phyloP scores from a whole-genome alignment of 179 eudicot genomes.

The Silene coronaria region DNA sequence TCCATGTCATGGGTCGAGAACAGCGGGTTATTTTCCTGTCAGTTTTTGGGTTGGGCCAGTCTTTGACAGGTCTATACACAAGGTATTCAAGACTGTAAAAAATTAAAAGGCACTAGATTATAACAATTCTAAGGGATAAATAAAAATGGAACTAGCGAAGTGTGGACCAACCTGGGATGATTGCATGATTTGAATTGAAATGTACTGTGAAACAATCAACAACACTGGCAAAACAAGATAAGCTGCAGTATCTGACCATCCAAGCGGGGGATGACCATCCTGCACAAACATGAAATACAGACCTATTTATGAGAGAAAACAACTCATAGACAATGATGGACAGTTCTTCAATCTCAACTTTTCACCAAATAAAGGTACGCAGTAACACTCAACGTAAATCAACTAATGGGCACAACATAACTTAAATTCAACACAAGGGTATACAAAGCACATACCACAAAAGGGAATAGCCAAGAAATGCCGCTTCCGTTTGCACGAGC shows the following conservation, averaged over 20 bases:
- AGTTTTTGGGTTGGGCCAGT: too few relatives aligned
- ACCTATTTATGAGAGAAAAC: neutral
- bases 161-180: slow-evolving; percentile 66
- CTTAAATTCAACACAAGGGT: neutral
- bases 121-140: neutral
- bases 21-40: too few relatives aligned
- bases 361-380: neutral
- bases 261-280: slow-evolving; percentile 99
- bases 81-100: neutral
- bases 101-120: neutral
- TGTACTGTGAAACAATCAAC: slow-evolving; percentile 68
- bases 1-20: too few relatives aligned
- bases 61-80: neutral
- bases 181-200: slow-evolving; percentile 91
- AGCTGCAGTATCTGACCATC: slow-evolving; percentile 89
- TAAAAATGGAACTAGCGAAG: neutral
- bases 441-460: slow-evolving; percentile 49
- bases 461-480: slow-evolving; percentile 94
- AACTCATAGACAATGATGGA: neutral
- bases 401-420: neutral
- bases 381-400: neutral
- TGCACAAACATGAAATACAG: slow-evolving; percentile 25
- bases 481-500: slow-evolving; percentile 87
- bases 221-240: slow-evolving; percentile 89
- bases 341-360: neutral